phyloP scores from a whole-genome alignment of 2,329 filamentous ascomycete genomes.

The Dactylellina drechsleri region DNA sequence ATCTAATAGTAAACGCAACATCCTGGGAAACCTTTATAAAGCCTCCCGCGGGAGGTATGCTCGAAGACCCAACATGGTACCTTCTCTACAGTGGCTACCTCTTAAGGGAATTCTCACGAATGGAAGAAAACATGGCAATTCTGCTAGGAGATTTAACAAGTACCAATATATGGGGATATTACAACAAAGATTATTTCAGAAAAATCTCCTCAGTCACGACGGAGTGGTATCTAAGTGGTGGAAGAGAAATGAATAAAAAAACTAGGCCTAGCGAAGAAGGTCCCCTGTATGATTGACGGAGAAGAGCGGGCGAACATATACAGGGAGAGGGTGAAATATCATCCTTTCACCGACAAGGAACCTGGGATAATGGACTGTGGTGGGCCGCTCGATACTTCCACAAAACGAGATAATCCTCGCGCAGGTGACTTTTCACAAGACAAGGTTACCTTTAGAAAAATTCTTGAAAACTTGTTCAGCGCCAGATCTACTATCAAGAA shows the following conservation, averaged over 20 bases:
- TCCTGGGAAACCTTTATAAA: slow-evolving; percentile 7
- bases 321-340: slow-evolving; percentile 7
- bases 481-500: not conserved
- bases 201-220: slow-evolving; percentile 24
- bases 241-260: not conserved
- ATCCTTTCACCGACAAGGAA: slow-evolving; percentile 4
- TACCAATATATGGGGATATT: slow-evolving; percentile 14
- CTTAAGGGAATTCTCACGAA: slow-evolving; percentile 27
- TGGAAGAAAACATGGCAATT: slow-evolving; percentile 21
- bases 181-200: slow-evolving; percentile 23
- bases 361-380: slow-evolving; percentile 43
- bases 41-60: not conserved
- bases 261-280: not conserved
- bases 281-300: not conserved
- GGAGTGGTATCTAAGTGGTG: slow-evolving; percentile 24
- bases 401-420: slow-evolving; percentile 15
- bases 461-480: not conserved
- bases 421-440: not conserved
- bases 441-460: not conserved
- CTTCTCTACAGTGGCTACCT: slow-evolving; percentile 27
- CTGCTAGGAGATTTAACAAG: slow-evolving; percentile 2
- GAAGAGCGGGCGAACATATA: slow-evolving; percentile 4
- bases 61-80: slow-evolving; percentile 36
- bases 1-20: not conserved
- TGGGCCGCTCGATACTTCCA: slow-evolving; percentile 22